Base-by-base conservation (phyloP, 2,329 filamentous ascomycete genomes). In the Tetracladium maxilliforme region DNA sequence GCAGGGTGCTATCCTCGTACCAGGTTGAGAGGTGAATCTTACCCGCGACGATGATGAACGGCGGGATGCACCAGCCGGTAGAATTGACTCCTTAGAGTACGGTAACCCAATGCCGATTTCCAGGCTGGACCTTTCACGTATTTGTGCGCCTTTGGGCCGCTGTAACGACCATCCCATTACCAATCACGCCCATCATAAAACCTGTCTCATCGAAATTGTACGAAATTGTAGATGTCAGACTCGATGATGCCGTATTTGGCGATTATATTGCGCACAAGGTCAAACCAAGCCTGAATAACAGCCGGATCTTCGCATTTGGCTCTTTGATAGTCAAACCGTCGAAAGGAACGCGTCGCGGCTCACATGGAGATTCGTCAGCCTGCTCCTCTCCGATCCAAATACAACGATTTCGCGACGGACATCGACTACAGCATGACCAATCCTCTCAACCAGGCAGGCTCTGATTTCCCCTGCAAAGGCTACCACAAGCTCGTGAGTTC, bases 101-200 rank as follows among this genome's bases (percentile, higher is more conserved):
- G 24, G 29, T 44, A 21, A 28, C 32, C 35, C 24, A 44, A 33
- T 44, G 34, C 14, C 27, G 26, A 38, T 42, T 43, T 8, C 32
- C 33, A 24, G 27, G 37, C 31, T 43, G 24, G 22, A 37, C n/a
- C n/a, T n/a, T n/a, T n/a, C n/a, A n/a, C n/a, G n/a, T n/a, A n/a
- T n/a, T n/a, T n/a, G n/a, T n/a, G n/a, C n/a, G n/a, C n/a, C n/a
- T n/a, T n/a, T n/a, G n/a, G n/a, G n/a, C n/a, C n/a, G n/a, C n/a
- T n/a, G n/a, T n/a, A n/a, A n/a, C n/a, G n/a, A n/a, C n/a, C n/a
- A n/a, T n/a, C n/a, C n/a, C n/a, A n/a, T n/a, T n/a, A n/a, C n/a
- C n/a, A n/a, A n/a, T n/a, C n/a, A n/a, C n/a, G n/a, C n/a, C n/a
- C n/a, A n/a, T n/a, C n/a, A n/a, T n/a, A n/a, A n/a, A n/a, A n/a